Percentiles rank a stretch among this genome's conserved stretches.
Conservation (phyloP, 2,329 filamentous ascomycete genomes). For the Penicillium sp. region DNA sequence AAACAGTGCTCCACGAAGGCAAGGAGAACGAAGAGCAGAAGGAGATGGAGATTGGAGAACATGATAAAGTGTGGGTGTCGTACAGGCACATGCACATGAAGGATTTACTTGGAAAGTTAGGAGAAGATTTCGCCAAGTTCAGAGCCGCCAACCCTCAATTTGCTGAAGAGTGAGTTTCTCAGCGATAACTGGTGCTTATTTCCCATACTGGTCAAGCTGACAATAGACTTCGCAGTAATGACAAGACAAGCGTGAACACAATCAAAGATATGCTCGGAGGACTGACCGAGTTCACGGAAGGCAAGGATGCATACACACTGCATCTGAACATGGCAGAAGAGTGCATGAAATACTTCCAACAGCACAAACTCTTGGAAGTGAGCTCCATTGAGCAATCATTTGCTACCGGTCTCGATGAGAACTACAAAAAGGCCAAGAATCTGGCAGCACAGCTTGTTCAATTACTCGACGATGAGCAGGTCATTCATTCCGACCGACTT, state of each 20-base stretch:
- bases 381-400: conserved; percentile 87
- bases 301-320: conserved; percentile 91
- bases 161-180: conserved; percentile 59
- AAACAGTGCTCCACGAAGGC: conserved; percentile 75
- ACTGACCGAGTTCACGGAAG: conserved; percentile 88
- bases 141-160: conserved; percentile 90
- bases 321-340: conserved; percentile 97
- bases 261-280: conserved; percentile 98
- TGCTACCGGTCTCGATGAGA: conserved; percentile 89
- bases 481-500: conserved; percentile 72
- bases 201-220: background rate
- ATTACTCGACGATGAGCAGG: conserved; percentile 79
- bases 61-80: conserved; percentile 92
- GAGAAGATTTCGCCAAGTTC: conserved; percentile 90
- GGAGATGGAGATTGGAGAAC: conserved; percentile 86
- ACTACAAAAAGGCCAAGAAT: conserved; percentile 87
- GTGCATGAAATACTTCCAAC: conserved; percentile 90
- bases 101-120: conserved; percentile 90
- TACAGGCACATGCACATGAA: conserved; percentile 97
- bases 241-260: conserved; percentile 75
- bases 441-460: conserved; percentile 81
- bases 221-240: conserved; percentile 45
- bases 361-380: conserved; percentile 80
- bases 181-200: background rate
- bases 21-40: conserved; percentile 71